Evolutionary conservation across 805 yeast genomes (phyloP), one percentile per base, ranked within the genome.

Genomic region (Ogataea haglerorum): DNA sequence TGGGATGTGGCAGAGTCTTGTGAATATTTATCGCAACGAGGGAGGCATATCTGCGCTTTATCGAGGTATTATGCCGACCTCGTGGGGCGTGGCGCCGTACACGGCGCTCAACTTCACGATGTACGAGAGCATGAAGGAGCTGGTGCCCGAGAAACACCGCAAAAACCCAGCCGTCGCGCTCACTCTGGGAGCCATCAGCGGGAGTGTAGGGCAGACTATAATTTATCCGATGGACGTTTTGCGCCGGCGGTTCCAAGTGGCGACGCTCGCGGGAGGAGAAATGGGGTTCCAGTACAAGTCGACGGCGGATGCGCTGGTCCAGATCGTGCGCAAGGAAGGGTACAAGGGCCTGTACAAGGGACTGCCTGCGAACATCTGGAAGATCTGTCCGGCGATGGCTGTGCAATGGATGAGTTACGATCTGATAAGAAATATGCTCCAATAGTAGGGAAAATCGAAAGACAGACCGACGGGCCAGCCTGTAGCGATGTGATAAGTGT

Each of bases 321-420:
- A 83, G 5, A 87, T 91, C 26, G 80, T 83, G 43, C 71, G 64
- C 47, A 65, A 70, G 15, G 98, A 91, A 61, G 97, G 97, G 1
- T 67, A 72, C 35, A 66, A 60, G 31, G 91, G 90, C 1, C 75
- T 84, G 27, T 84, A 82, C 65, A 82, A 77, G 53, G 91, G 91
- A 0, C 68, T 83, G 60, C 72, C 80, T 2, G 93, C 95, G 1
- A 88, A 88, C 57, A 69, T 87, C 59, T 82, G 85, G 70, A 91
- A 90, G 59, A 93, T 91, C 4, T 85, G 88, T 34, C 97, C 98
- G 0, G 81, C 93, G 10, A 91, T 93, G 90, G 98, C 98, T 4
- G 88, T 90, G 13, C 87, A 91, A 45, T 91, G 97, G 96, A 69
- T 89, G 52, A 79, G 85, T 46, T 82, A 79, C 60, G 98, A 95